These are phyloP conservation scores for Suhomyces pyralidae DNA, from an alignment of 805 yeast genomes.

Conservation along the genomic window DNA sequence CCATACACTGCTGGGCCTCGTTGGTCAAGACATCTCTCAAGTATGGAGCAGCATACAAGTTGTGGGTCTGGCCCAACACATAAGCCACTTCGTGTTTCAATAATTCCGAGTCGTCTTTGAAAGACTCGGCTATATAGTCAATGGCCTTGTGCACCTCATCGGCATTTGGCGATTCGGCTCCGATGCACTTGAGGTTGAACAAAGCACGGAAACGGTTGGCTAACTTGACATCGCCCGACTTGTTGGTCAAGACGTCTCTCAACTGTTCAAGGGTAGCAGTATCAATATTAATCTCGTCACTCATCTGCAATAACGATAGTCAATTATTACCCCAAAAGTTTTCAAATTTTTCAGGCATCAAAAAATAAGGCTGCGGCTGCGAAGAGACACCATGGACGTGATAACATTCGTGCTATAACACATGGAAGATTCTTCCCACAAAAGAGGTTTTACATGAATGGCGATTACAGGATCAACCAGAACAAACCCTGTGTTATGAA, in stretches of 20 bases:
- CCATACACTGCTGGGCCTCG: constrained; percentile 82
- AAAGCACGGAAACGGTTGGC: constrained; percentile 92
- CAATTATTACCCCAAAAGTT: not conserved
- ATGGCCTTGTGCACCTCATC: constrained; percentile 64
- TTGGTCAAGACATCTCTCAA: constrained; percentile 69
- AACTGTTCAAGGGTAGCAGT: constrained; percentile 55
- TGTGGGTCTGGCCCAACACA: constrained; percentile 93
- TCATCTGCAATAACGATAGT: constrained; percentile 15
- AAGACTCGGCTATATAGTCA: constrained; percentile 81
- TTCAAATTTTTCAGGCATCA: constrained; percentile 1
- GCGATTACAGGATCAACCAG: too few species aligned
- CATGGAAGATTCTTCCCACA: too few species aligned
- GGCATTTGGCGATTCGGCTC: constrained; percentile 60
- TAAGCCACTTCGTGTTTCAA: constrained; percentile 97
- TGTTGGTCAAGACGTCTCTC: constrained; percentile 67
- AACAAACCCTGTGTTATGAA: too few species aligned
- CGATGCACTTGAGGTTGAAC: constrained; percentile 84
- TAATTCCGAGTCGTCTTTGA: constrained; percentile 77
- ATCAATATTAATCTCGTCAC: constrained; percentile 38
- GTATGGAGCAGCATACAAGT: constrained; percentile 70
- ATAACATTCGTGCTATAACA: too few species aligned
- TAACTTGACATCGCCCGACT: constrained; percentile 64
- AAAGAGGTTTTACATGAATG: too few species aligned
- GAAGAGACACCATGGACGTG: not conserved
- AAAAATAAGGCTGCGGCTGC: not conserved